Base-by-base conservation (phyloP, 202 grass and related monocot genomes). In the Cymbopogon flexuosus region DNA sequence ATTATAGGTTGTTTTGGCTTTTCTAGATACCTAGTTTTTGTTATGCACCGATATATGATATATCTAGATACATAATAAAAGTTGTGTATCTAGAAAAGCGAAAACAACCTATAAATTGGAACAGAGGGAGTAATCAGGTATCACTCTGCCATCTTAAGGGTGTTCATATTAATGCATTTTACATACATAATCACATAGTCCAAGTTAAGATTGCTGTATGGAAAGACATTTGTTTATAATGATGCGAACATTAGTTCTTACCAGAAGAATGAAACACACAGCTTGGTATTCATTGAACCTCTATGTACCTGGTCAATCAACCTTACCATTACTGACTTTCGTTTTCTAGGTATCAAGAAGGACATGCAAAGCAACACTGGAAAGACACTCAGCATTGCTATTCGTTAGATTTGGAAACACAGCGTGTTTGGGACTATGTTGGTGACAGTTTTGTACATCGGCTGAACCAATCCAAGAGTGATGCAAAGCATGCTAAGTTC, bases 301-400 rank as follows among this genome's bases (percentile, higher is more conserved):
- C 19, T 49, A 1, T 60, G 6, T 10, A n/a, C 30, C 21, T 57
- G 41, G 10, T 13, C 9, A 56, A 43, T 70, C 19, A 19, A 57
- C 30, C 8, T 23, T 37, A 12, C 8, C 39, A 47, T 77, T 59
- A 56, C 67, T 37, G 10, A 10, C 57, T 73, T 67, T 2, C 9
- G 22, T 52, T 15, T 67, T 33, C 21, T 66, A 99, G 96, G 84
- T 99, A 99, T 54, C 82, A 95, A 93, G 90, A 94, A 91, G 96
- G 96, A 33, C 96, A 99, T 78, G 90, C 92, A n/a, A 88, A 93
- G 41, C 88, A 85, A 49, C 96, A 98, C 33, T 98, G 92, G 92
- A 98, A 98, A 84, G 82, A 89, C 69, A 93, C 90, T 59, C 88
- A 94, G n/a, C 96, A 98, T 71, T 95, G 88, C 69, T 98, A 98